phyloP scores from a whole-genome alignment of 2,329 filamentous ascomycete genomes.

The Ustulina deusta region DNA sequence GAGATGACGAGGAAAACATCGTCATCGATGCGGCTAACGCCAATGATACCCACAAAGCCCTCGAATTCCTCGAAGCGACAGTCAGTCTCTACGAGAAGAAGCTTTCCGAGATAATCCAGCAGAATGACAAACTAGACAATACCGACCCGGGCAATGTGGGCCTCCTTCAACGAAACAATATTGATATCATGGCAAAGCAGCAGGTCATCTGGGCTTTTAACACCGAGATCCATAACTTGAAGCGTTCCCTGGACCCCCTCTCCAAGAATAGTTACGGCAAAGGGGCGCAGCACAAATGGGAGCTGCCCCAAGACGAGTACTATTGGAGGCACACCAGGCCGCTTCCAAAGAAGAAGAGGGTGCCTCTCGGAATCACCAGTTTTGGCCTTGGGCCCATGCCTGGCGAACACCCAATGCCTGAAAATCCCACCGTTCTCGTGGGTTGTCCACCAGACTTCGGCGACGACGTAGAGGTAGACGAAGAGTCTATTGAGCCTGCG shows the following conservation, averaged over 20 bases:
- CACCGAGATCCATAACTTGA: constrained; percentile 37
- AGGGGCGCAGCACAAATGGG: constrained; percentile 30
- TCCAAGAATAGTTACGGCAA: background rate
- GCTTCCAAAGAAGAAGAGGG: constrained; percentile 14
- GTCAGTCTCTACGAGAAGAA: constrained; percentile 22
- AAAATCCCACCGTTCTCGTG: constrained; percentile 38
- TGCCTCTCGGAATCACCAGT: constrained; percentile 38
- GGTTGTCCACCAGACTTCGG: constrained; percentile 37
- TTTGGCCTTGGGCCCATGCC: constrained; percentile 40
- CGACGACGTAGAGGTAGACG: background rate
- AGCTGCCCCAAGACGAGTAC: constrained; percentile 14
- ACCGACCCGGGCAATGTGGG: constrained; percentile 40
- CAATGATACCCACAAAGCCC: background rate
- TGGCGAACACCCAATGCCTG: constrained; percentile 37
- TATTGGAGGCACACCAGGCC: constrained; percentile 30
- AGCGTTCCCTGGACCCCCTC: constrained; percentile 25
- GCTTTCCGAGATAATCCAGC: constrained; percentile 5
- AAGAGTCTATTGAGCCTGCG: background rate
- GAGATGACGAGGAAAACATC: background rate
- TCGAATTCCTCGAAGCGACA: constrained; percentile 19
- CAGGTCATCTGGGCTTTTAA: constrained; percentile 41
- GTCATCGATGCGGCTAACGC: background rate
- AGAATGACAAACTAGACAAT: constrained; percentile 38
- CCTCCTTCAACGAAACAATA: constrained; percentile 41
- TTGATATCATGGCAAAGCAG: constrained; percentile 43